Evolutionary conservation across 2,329 filamentous ascomycete genomes (phyloP).

Genomic region (Aspergillus sp.): DNA sequence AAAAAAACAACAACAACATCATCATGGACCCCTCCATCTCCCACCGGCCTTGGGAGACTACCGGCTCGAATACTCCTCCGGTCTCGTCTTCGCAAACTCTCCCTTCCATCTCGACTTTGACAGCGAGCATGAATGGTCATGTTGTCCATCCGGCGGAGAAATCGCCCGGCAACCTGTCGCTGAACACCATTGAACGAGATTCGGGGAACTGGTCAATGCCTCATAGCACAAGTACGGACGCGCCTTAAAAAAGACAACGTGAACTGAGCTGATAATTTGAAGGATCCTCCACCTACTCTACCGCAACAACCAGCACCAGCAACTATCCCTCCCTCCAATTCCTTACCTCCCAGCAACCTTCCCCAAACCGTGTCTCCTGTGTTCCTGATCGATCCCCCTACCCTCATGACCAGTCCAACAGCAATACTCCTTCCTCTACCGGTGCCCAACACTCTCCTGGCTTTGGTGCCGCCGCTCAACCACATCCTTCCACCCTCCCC

Average conservation of each 20-base stretch:
- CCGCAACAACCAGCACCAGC: slow-evolving; percentile 37
- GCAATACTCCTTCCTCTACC: slow-evolving; percentile 30
- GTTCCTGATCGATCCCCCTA: slow-evolving; percentile 38
- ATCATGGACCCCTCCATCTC: slow-evolving; percentile 36
- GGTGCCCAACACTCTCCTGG: slow-evolving; percentile 34
- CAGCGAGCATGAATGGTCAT: slow-evolving; percentile 34
- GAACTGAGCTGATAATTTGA: background rate
- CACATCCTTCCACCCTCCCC: slow-evolving; percentile 41
- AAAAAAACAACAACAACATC: background rate
- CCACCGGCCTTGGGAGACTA: slow-evolving; percentile 40
- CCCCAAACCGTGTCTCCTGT: slow-evolving; percentile 35
- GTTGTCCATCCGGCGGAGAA: slow-evolving; percentile 31
- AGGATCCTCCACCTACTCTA: slow-evolving; percentile 47
- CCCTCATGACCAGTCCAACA: slow-evolving; percentile 31
- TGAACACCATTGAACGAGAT: slow-evolving; percentile 47
- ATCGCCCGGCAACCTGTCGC: slow-evolving; percentile 35
- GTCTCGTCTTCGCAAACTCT: slow-evolving; percentile 36
- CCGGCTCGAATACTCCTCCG: slow-evolving; percentile 29
- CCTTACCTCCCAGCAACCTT: slow-evolving; percentile 40
- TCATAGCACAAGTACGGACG: slow-evolving; percentile 47
- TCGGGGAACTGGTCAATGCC: slow-evolving; percentile 56
- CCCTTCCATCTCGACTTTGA: slow-evolving; percentile 43
- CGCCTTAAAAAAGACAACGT: no score
- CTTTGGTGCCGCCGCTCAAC: slow-evolving; percentile 30
- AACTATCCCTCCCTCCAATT: slow-evolving; percentile 40